These are phyloP conservation scores for Populus euphratica DNA, from an alignment of 345 rosid species.

Conservation along the genomic window DNA sequence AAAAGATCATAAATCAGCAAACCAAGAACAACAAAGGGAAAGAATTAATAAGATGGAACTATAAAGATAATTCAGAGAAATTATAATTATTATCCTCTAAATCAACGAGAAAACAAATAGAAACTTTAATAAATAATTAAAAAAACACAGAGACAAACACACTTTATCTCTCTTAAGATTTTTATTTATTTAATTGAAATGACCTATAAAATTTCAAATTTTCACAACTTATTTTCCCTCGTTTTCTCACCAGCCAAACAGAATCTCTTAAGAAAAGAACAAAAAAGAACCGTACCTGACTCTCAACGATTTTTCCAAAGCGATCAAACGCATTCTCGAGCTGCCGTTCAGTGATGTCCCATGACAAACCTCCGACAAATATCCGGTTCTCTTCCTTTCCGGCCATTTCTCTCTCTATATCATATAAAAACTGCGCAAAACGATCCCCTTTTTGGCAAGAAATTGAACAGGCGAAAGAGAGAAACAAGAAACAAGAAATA, in stretches of 20 bases:
- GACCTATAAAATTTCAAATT: background rate
- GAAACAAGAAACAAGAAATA: background rate
- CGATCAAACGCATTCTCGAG: slow-evolving; percentile 77
- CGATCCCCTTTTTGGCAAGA: background rate
- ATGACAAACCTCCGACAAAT: slow-evolving; percentile 88
- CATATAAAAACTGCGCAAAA: background rate
- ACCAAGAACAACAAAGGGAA: slow-evolving; percentile 34
- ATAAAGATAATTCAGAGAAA: background rate
- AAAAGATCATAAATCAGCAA: slow-evolving; percentile 38
- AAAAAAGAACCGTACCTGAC: slow-evolving; percentile 74
- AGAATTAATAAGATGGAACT: slow-evolving; percentile 18
- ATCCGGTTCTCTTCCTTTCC: slow-evolving; percentile 77
- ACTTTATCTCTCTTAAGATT: background rate
- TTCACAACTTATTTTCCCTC: background rate
- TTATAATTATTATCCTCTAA: background rate
- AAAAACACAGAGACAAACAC: too few relatives aligned
- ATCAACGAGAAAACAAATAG: background rate
- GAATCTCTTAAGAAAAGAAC: background rate
- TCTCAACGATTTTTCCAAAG: slow-evolving; percentile 77
- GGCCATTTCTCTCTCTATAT: slow-evolving; percentile 45
- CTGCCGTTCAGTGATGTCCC: slow-evolving; percentile 79
- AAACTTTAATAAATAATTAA: background rate
- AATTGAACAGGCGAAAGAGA: background rate
- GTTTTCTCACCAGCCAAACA: slow-evolving; percentile 17
- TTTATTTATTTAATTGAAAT: background rate